A percentile compares a stretch with the other conserved stretches of the same genome.
Evolutionary conservation across 257 asterid genomes (phyloP).

Genomic region (Verbascum thapsus): DNA sequence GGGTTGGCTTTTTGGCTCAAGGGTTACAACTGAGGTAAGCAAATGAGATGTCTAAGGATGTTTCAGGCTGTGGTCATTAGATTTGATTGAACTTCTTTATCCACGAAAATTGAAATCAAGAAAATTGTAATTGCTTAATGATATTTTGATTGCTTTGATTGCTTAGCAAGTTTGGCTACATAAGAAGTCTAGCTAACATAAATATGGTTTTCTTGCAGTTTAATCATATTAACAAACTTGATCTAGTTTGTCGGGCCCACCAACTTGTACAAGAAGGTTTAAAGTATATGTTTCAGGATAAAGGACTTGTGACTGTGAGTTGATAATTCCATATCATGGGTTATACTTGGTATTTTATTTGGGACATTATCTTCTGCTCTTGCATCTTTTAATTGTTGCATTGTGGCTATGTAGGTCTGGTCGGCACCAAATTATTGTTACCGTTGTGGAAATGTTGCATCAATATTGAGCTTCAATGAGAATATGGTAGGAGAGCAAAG

Average conservation of each 20-base stretch:
- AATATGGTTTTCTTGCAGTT: slow-evolving; percentile 57
- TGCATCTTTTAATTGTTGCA: slow-evolving; percentile 21
- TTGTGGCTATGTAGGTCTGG: slow-evolving; percentile 75
- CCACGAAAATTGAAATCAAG: neutral
- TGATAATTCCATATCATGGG: slow-evolving; percentile 25
- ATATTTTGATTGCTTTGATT: neutral
- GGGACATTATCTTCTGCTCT: neutral
- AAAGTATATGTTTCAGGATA: slow-evolving; percentile 98
- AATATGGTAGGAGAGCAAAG: slow-evolving; percentile 66
- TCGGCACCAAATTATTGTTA: slow-evolving; percentile 98
- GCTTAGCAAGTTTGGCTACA: neutral
- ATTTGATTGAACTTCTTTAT: neutral
- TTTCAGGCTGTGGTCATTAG: slow-evolving; percentile 14
- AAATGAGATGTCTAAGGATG: slow-evolving; percentile 6
- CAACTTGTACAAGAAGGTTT: slow-evolving; percentile 99
- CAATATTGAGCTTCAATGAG: slow-evolving; percentile 94
- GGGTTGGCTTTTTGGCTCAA: slow-evolving; percentile 98
- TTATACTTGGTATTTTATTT: slow-evolving; percentile 2
- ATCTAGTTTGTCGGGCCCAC: slow-evolving; percentile 97
- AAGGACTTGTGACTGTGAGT: slow-evolving; percentile 98
- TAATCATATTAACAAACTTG: slow-evolving; percentile 94
- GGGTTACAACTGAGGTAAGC: slow-evolving; percentile 93
- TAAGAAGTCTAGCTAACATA: slow-evolving; percentile 21
- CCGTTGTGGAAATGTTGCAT: slow-evolving; percentile 98
- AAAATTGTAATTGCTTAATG: slow-evolving; percentile 6